A percentile compares a stretch with the other conserved stretches of the same genome.
phyloP scores from a whole-genome alignment of 2,329 filamentous ascomycete genomes.

The Nothophoma quercina region DNA sequence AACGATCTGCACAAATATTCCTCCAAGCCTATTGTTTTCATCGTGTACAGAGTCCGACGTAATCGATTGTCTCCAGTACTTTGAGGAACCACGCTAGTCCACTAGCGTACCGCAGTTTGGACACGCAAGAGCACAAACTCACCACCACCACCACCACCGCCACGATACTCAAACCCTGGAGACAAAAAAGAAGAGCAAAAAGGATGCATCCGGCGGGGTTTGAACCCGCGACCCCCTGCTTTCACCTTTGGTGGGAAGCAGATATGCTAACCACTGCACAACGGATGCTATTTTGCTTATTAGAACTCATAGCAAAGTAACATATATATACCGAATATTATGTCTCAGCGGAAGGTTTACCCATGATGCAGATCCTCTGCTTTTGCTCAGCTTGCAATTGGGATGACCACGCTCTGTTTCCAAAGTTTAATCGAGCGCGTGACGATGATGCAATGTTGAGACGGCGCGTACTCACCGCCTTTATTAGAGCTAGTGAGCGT shows the following conservation, averaged over 20 bases:
- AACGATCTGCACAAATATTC: too few relatives aligned
- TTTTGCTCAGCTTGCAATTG: too few relatives aligned
- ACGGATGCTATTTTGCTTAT: slow-evolving; percentile 33
- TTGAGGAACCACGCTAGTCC: neutral
- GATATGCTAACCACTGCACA: slow-evolving; percentile 51
- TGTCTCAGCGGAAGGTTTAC: too few relatives aligned
- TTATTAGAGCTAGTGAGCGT: neutral
- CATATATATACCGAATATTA: neutral
- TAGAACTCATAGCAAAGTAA: neutral
- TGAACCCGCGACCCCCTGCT: slow-evolving; percentile 44
- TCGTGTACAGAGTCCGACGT: too few relatives aligned
- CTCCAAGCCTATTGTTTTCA: neutral
- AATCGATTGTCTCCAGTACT: neutral
- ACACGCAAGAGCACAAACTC: too few relatives aligned
- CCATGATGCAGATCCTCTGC: too few relatives aligned
- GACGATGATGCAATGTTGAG: neutral
- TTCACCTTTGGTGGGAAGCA: slow-evolving; percentile 44
- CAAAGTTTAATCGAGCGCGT: neutral
- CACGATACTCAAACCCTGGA: too few relatives aligned
- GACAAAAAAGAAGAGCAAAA: slow-evolving; percentile 1
- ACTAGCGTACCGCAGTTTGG: neutral
- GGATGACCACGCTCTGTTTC: too few relatives aligned
- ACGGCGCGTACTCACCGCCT: neutral
- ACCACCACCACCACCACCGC: too few relatives aligned
- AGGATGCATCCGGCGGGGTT: slow-evolving; percentile 26